phyloP scores from a whole-genome alignment of 257 asterid species.

The Solanum clarkiae region DNA sequence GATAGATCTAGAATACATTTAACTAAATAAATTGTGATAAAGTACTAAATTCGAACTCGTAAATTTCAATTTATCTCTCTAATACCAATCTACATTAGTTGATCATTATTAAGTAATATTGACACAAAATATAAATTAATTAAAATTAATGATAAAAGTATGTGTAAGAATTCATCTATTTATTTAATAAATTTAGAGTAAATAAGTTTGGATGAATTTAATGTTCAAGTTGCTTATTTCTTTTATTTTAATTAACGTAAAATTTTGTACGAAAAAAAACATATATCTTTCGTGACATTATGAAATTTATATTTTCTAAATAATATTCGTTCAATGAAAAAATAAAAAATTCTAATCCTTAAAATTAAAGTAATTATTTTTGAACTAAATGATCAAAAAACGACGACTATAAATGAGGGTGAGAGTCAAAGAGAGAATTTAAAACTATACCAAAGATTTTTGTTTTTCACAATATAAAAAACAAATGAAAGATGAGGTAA shows the following conservation, averaged over 20 bases:
- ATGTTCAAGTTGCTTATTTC: neutral
- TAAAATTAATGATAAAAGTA: neutral
- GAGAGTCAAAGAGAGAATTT: neutral
- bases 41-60: neutral
- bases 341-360: neutral
- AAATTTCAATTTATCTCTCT: neutral
- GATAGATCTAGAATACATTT: neutral
- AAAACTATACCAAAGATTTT: neutral
- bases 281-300: neutral
- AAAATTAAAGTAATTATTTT: rapidly evolving
- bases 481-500: neutral
- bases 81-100: neutral
- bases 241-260: neutral
- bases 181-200: neutral
- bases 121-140: neutral
- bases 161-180: neutral
- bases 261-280: neutral
- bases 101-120: neutral
- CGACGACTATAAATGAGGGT: neutral
- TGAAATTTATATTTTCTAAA: neutral
- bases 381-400: neutral
- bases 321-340: neutral
- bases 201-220: neutral
- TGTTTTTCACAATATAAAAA: neutral
- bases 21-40: neutral